Evolutionary conservation across 352 stramenopile genomes (phyloP).

Genomic region (Halophytophthora batemanensis): DNA sequence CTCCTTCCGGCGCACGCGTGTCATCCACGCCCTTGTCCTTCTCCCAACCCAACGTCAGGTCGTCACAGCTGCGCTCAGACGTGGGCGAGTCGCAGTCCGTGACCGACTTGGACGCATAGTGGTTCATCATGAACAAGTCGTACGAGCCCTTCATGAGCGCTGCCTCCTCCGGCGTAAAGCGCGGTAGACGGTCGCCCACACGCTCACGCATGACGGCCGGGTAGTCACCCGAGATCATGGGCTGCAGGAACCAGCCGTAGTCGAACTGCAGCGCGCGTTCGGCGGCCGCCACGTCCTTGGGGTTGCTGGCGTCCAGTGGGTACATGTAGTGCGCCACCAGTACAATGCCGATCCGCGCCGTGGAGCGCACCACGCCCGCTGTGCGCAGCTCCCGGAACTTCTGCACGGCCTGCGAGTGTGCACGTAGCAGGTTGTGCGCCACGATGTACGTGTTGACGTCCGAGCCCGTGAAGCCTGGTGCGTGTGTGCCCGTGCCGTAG

Average conservation of each 20-base stretch:
- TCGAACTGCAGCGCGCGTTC: slow-evolving; percentile 86
- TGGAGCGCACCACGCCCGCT: slow-evolving; percentile 22
- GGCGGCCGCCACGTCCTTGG: slow-evolving; percentile 55
- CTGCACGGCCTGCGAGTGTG: slow-evolving; percentile 81
- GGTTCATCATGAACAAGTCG: slow-evolving; percentile 95
- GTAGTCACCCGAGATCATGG: slow-evolving; percentile 90
- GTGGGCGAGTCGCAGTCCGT: slow-evolving; percentile 45
- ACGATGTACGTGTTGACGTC: slow-evolving; percentile 35
- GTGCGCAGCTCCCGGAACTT: slow-evolving; percentile 63
- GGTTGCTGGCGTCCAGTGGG: slow-evolving; percentile 70
- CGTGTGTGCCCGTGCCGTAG: slow-evolving; percentile 53
- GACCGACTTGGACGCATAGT: slow-evolving; percentile 83
- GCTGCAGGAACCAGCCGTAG: slow-evolving; percentile 90
- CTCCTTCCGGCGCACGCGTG: slow-evolving; percentile 45
- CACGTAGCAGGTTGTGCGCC: slow-evolving; percentile 88
- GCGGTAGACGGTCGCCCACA: slow-evolving; percentile 76
- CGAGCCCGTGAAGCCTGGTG: slow-evolving; percentile 35
- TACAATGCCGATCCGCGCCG: slow-evolving; percentile 89
- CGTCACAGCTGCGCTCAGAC: slow-evolving; percentile 27
- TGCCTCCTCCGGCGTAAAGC: slow-evolving; percentile 78
- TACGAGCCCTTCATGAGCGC: slow-evolving; percentile 73
- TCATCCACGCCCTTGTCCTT: slow-evolving; percentile 49
- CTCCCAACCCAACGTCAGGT: slow-evolving; percentile 36
- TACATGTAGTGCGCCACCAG: slow-evolving; percentile 77
- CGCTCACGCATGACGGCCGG: slow-evolving; percentile 84